Conservation (phyloP, 1,284 basidiomycete species). For the Apiotrichum siamense region DNA sequence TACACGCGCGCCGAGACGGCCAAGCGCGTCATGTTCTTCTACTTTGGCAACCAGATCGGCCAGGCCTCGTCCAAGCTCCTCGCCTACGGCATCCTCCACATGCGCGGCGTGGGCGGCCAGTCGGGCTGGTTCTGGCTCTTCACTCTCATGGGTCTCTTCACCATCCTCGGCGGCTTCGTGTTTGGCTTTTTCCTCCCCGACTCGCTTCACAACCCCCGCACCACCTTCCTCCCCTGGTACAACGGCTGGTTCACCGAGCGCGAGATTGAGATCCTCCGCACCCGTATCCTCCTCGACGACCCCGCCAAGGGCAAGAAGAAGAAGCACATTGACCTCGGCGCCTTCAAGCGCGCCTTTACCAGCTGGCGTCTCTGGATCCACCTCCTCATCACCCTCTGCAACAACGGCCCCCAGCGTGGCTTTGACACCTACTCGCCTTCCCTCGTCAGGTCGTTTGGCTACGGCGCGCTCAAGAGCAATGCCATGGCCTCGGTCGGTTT, state of each 20-base stretch:
- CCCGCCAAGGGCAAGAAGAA: slow-evolving; percentile 34
- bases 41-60: slow-evolving; percentile 27
- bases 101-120: slow-evolving; percentile 24
- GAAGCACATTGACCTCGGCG: slow-evolving; percentile 17
- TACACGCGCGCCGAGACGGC: slow-evolving; percentile 30
- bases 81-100: slow-evolving; percentile 30
- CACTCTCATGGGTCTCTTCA: slow-evolving; percentile 26
- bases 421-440: slow-evolving; percentile 35
- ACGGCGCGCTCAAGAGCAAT: slow-evolving; percentile 23
- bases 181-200: slow-evolving; percentile 31
- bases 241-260: slow-evolving; percentile 24
- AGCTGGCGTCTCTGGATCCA: slow-evolving; percentile 31
- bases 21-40: slow-evolving; percentile 31
- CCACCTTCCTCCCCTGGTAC: slow-evolving; percentile 25
- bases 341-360: slow-evolving; percentile 20
- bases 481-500: slow-evolving; percentile 31
- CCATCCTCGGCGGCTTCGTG: slow-evolving; percentile 26
- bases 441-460: slow-evolving; percentile 34
- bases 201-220: slow-evolving; percentile 18
- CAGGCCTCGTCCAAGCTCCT: slow-evolving; percentile 20
- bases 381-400: slow-evolving; percentile 30
- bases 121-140: slow-evolving; percentile 31
- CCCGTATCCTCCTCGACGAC: slow-evolving; percentile 33
- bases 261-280: slow-evolving; percentile 32
- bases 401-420: slow-evolving; percentile 29